phyloP scores from a whole-genome alignment of 2,329 filamentous ascomycete genomes.

The Cladophialophora yegresii region DNA sequence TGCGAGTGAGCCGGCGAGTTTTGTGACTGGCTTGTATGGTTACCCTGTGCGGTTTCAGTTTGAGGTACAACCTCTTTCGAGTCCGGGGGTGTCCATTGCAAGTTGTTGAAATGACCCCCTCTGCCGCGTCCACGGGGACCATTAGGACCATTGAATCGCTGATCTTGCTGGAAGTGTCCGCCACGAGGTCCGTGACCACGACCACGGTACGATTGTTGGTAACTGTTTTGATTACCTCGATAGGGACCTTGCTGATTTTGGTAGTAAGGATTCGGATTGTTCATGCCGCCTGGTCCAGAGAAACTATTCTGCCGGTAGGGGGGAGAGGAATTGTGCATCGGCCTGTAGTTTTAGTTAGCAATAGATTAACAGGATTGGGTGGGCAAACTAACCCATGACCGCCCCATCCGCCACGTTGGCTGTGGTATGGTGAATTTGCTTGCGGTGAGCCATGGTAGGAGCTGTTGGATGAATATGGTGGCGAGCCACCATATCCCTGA shows the following conservation, averaged over 20 bases:
- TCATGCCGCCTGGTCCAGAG: conserved; percentile 51
- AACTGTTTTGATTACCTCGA: conserved; percentile 59
- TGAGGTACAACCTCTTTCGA: conserved; percentile 48
- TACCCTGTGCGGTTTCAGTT: conserved; percentile 45
- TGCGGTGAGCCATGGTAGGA: conserved; percentile 64
- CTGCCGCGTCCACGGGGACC: conserved; percentile 51
- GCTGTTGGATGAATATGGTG: conserved; percentile 56
- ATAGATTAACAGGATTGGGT: conserved; percentile 20
- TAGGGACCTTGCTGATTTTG: conserved; percentile 52
- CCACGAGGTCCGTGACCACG: conserved; percentile 58
- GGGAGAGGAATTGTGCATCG: conserved; percentile 61
- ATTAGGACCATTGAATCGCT: conserved; percentile 33
- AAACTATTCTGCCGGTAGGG: conserved; percentile 62
- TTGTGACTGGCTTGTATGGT: conserved; percentile 42
- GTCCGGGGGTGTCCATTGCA: conserved; percentile 69
- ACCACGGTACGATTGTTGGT: conserved; percentile 54
- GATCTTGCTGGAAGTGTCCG: conserved; percentile 51
- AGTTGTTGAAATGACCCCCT: conserved; percentile 63
- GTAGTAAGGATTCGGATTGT: conserved; percentile 58
- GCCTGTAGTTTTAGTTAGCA: conserved; percentile 42
- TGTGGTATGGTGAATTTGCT: conserved; percentile 61
- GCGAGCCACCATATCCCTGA: conserved; percentile 58
- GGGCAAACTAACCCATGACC: conserved; percentile 53
- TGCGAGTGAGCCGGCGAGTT: conserved; percentile 39
- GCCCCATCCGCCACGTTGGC: conserved; percentile 57